Evolutionary conservation across 805 yeast genomes (phyloP).

Genomic region (Yarrowia sp.): DNA sequence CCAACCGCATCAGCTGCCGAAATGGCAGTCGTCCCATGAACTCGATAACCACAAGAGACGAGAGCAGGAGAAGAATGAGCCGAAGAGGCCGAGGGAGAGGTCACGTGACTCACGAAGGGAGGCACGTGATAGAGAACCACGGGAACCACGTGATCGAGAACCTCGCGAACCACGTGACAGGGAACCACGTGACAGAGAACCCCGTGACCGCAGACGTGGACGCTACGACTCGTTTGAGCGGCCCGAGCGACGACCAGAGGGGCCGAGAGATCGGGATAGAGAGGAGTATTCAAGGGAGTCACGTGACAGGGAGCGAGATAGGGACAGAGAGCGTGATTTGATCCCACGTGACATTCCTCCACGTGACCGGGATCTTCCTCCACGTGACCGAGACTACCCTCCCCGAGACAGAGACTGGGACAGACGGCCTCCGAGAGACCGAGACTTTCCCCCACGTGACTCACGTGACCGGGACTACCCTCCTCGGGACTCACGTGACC

Average conservation of each 20-base stretch:
- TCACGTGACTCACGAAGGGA: neutral
- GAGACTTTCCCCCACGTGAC: conserved; percentile 7
- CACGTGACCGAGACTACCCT: neutral
- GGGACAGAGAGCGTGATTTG: too few relatives aligned
- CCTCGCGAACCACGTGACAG: too few relatives aligned
- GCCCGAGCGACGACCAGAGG: conserved; percentile 5
- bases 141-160: neutral
- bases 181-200: neutral
- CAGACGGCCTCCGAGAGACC: conserved; percentile 11
- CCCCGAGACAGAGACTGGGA: neutral
- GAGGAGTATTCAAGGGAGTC: neutral
- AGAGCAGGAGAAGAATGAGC: conserved; percentile 7
- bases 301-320: neutral
- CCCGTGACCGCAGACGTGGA: conserved; percentile 1
- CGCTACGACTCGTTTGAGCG: conserved; percentile 6
- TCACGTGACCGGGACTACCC: neutral
- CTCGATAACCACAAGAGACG: conserved; percentile 57
- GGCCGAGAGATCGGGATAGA: neutral
- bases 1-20: conserved; percentile 61
- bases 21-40: conserved; percentile 88
- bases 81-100: neutral
- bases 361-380: conserved; percentile 4
- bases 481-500: conserved; percentile 20
- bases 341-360: too few relatives aligned
- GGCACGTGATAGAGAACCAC: neutral